phyloP scores from a whole-genome alignment of 495 filamentous ascomycete genomes.

The Penicillium goetzii region DNA sequence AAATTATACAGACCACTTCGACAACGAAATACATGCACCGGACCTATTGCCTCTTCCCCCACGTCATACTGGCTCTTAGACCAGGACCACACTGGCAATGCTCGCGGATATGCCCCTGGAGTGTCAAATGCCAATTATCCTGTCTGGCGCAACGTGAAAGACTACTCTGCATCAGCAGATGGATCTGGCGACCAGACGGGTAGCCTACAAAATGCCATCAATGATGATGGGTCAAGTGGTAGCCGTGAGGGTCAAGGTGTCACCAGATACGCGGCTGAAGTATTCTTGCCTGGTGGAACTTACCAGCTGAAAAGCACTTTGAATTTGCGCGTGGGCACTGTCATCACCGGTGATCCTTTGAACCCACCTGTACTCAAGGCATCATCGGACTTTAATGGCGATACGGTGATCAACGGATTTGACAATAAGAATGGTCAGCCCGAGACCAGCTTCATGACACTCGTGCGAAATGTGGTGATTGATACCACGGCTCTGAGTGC shows the following conservation, averaged over 20 bases:
- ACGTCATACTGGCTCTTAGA: constrained; percentile 36
- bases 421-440: constrained; percentile 35
- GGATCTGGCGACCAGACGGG: constrained; percentile 50
- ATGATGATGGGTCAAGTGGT: constrained; percentile 33
- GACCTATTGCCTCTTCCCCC: constrained; percentile 21
- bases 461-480: constrained; percentile 43
- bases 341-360: constrained; percentile 44
- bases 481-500: constrained; percentile 38
- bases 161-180: constrained; percentile 53
- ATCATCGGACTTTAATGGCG: constrained; percentile 30
- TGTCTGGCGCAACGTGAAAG: constrained; percentile 58
- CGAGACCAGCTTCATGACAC: constrained; percentile 44
- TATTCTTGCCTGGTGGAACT: constrained; percentile 52
- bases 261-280: constrained; percentile 50
- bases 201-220: constrained; percentile 40
- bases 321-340: constrained; percentile 44
- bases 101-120: constrained; percentile 43
- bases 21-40: constrained; percentile 13
- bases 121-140: constrained; percentile 46
- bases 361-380: constrained; percentile 43
- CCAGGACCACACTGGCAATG: constrained; percentile 33
- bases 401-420: constrained; percentile 31
- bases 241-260: constrained; percentile 40
- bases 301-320: constrained; percentile 45
- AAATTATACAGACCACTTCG: neutral